Percentiles rank a stretch among this genome's conserved stretches.
phyloP scores from a whole-genome alignment of 306 rosid species.

The Medicago truncatula region DNA sequence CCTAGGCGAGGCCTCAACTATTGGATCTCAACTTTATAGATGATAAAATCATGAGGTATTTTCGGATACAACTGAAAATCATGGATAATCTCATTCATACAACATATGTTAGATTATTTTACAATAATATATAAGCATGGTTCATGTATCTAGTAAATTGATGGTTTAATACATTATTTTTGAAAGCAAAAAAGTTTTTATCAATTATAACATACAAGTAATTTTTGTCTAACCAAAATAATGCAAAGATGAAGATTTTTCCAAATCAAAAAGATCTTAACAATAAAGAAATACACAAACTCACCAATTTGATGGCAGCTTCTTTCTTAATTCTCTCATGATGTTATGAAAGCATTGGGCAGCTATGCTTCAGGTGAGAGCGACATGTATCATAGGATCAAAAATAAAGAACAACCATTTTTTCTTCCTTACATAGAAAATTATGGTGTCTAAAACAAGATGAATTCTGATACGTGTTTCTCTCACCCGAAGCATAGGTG shows the following conservation, averaged over 20 bases:
- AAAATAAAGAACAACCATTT: neutral
- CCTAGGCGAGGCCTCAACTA: no score
- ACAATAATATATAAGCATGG: no score
- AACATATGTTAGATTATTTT: no score
- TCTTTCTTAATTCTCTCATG: neutral
- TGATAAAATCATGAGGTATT: no score
- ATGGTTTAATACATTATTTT: no score
- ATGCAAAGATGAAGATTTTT: neutral
- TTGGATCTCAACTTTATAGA: no score
- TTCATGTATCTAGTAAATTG: no score
- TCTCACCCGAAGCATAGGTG: conserved; percentile 28
- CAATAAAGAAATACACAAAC: neutral
- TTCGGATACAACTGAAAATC: no score
- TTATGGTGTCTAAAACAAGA: neutral
- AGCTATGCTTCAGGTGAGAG: conserved; percentile 35
- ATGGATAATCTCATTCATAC: no score
- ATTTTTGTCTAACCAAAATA: neutral
- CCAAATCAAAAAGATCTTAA: neutral
- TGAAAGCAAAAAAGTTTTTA: neutral
- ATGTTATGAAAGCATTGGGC: neutral
- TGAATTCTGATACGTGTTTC: conserved; percentile 31
- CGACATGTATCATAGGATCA: conserved; percentile 9
- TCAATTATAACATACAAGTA: neutral
- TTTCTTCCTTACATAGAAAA: neutral
- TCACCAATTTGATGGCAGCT: neutral